A percentile compares a stretch with the other conserved stretches of the same genome.
phyloP scores from a whole-genome alignment of 2,329 filamentous ascomycete genomes.

The Penicillium sp. region DNA sequence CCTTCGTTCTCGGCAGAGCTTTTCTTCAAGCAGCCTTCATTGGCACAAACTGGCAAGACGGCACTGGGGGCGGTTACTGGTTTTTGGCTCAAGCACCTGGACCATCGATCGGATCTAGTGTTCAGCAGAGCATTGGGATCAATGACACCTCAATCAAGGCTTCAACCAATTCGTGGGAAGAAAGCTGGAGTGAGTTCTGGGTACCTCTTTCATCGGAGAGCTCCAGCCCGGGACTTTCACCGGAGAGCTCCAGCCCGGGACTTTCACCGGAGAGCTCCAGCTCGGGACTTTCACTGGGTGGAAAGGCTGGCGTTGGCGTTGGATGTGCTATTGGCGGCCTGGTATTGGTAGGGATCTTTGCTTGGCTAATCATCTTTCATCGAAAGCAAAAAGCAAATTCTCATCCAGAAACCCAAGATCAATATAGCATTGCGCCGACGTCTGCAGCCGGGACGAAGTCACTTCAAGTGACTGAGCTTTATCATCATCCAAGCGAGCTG shows the following conservation, averaged over 20 bases:
- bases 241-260: background rate
- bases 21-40: constrained; percentile 30
- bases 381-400: background rate
- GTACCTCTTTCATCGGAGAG: background rate
- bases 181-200: constrained; percentile 19
- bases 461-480: background rate
- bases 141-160: background rate
- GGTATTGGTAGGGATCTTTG: constrained; percentile 2
- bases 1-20: constrained; percentile 22
- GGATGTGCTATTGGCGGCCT: constrained; percentile 5
- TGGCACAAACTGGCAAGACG: constrained; percentile 21
- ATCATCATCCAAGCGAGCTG: background rate
- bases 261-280: constrained; percentile 2
- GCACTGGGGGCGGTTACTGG: constrained; percentile 13
- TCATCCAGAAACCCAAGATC: background rate
- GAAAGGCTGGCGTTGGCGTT: constrained; percentile 12
- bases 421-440: background rate
- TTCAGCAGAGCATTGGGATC: background rate
- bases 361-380: background rate
- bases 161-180: constrained; percentile 8
- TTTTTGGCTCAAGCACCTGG: constrained; percentile 29
- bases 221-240: background rate
- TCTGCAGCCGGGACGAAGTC: background rate
- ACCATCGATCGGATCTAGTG: constrained; percentile 7
- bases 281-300: constrained; percentile 6